A percentile compares a stretch with the other conserved stretches of the same genome.
These are phyloP conservation scores for Blastomyces parvus DNA, from an alignment of 2,329 filamentous ascomycete species.

Conservation along the genomic window DNA sequence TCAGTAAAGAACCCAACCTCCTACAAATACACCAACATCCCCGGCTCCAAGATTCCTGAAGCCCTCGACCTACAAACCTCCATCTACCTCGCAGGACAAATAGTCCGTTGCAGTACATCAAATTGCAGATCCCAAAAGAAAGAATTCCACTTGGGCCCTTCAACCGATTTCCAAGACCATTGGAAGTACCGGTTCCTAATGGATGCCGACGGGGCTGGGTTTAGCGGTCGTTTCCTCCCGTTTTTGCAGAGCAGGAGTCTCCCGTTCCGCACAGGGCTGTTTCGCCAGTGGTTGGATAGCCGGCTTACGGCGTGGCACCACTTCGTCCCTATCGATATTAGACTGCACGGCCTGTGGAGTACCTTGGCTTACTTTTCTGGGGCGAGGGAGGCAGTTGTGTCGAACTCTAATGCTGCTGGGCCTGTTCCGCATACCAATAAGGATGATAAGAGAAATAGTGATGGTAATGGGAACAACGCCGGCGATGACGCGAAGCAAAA, in stretches of 20 bases:
- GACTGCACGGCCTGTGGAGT: slow-evolving; percentile 63
- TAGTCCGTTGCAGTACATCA: slow-evolving; percentile 45
- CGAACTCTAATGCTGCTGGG: slow-evolving; percentile 20
- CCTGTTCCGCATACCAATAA: slow-evolving; percentile 25
- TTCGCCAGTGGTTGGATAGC: slow-evolving; percentile 70
- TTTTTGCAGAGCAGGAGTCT: slow-evolving; percentile 58
- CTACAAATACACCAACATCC: slow-evolving; percentile 49
- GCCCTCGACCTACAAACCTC: slow-evolving; percentile 48
- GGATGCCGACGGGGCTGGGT: slow-evolving; percentile 59
- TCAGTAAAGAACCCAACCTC: slow-evolving; percentile 24
- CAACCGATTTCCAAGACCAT: slow-evolving; percentile 46
- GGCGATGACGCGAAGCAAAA: background rate
- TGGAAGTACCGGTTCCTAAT: slow-evolving; percentile 62
- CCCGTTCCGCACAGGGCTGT: slow-evolving; percentile 61
- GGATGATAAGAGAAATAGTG: slow-evolving; percentile 16
- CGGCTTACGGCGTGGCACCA: slow-evolving; percentile 68
- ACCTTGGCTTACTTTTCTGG: slow-evolving; percentile 67
- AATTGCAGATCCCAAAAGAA: slow-evolving; percentile 45
- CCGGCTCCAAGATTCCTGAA: slow-evolving; percentile 26
- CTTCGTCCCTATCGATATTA: slow-evolving; percentile 66
- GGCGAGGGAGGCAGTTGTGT: slow-evolving; percentile 27
- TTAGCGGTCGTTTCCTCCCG: slow-evolving; percentile 55
- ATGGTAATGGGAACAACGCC: background rate
- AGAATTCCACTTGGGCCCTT: slow-evolving; percentile 43
- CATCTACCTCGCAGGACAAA: slow-evolving; percentile 50